phyloP scores from a whole-genome alignment of 169 alveolate genomes.

The Eimeria tenella region DNA sequence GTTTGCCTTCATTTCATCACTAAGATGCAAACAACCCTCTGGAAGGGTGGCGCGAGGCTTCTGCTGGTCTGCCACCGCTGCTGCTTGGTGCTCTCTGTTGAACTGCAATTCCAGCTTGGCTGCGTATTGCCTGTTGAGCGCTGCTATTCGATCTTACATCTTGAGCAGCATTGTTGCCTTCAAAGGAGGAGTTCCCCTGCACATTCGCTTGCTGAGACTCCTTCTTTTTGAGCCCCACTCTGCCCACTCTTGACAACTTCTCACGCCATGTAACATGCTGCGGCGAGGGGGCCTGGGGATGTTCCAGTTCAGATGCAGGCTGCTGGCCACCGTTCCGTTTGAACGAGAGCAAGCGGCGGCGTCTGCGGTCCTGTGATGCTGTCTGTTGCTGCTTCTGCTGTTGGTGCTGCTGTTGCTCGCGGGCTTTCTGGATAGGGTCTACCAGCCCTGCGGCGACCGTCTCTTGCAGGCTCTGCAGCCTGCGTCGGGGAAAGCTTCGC shows the following conservation, averaged over 20 bases:
- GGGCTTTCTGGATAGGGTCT: neutral
- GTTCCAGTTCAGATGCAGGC: slow-evolving; percentile 22
- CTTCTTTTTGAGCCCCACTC: neutral
- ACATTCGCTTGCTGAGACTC: neutral
- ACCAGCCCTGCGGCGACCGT: slow-evolving; percentile 49
- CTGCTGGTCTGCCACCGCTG: too few relatives aligned
- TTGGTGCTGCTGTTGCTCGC: neutral
- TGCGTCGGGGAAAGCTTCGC: slow-evolving; percentile 65
- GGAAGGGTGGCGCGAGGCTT: too few relatives aligned
- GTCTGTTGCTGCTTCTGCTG: neutral
- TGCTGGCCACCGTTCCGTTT: slow-evolving; percentile 15
- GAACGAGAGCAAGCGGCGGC: slow-evolving; percentile 35
- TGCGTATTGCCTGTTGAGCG: neutral
- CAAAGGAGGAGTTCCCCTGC: neutral
- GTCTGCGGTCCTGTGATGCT: neutral
- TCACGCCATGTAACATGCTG: neutral
- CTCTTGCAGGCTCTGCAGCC: slow-evolving; percentile 37
- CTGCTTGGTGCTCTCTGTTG: too few relatives aligned
- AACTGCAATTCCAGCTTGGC: too few relatives aligned
- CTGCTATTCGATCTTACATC: neutral
- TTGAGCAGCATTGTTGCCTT: neutral
- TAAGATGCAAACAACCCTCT: too few relatives aligned
- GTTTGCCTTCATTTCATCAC: too few relatives aligned
- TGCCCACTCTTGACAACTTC: neutral
- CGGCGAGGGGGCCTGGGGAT: neutral